A percentile compares a stretch with the other conserved stretches of the same genome.
Conservation (phyloP, 495 filamentous ascomycete species). For the Tuber microsphaerosporum region DNA sequence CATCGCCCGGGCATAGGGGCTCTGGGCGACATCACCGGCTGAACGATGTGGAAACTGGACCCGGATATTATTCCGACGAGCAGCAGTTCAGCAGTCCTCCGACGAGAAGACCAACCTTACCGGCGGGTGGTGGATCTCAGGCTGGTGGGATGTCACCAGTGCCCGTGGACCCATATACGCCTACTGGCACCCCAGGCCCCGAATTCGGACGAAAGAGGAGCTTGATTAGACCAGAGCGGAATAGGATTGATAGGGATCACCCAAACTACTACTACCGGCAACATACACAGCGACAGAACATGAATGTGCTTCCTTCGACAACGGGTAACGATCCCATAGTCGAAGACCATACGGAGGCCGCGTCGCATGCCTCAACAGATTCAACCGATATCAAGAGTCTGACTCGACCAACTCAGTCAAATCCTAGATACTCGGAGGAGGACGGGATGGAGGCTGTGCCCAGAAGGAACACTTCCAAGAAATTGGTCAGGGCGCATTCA, state of each 20-base stretch:
- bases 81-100: constrained; percentile 43
- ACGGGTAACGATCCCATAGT: constrained; percentile 84
- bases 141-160: constrained; percentile 41
- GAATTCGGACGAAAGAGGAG: constrained; percentile 67
- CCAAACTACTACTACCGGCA: constrained; percentile 92
- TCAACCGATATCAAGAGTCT: constrained; percentile 50
- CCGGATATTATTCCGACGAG: constrained; percentile 42
- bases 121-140: constrained; percentile 43
- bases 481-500: constrained; percentile 49
- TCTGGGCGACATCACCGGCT: neutral
- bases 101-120: constrained; percentile 31
- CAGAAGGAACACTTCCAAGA: constrained; percentile 44
- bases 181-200: constrained; percentile 41
- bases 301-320: constrained; percentile 78
- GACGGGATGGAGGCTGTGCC: constrained; percentile 17
- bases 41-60: constrained; percentile 22
- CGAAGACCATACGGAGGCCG: constrained; percentile 59
- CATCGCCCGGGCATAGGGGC: constrained; percentile 25
- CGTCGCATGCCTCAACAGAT: constrained; percentile 44
- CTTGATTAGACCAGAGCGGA: constrained; percentile 80
- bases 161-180: constrained; percentile 19
- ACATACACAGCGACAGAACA: constrained; percentile 70
- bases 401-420: constrained; percentile 43
- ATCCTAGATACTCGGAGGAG: constrained; percentile 31
- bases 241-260: constrained; percentile 69